Base-by-base conservation (phyloP, 495 filamentous ascomycete species). In the Penicillium roqueforti region DNA sequence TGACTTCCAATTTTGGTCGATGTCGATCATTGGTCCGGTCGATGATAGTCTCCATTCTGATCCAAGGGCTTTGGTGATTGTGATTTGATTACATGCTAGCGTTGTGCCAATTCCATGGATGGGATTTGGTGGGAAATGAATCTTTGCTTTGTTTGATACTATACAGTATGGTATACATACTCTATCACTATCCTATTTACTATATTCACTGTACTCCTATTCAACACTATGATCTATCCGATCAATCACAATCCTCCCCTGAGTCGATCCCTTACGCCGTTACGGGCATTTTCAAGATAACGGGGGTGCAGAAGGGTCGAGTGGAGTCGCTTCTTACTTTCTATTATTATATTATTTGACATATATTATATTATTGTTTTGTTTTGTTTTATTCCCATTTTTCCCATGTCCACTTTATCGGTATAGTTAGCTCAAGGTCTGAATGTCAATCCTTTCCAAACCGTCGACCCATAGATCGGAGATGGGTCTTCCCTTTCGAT, bases 231-330 rank as follows among this genome's bases (percentile, higher is more conserved):
- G n/a, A n/a, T n/a, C n/a, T n/a, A n/a, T 34, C 18, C 26, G 47
- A 50, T 50, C 36, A 23, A 50, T 50, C 34, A 50, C 36, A 50
- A 13, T 23, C 26, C 26, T 38, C 53, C 23, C 31, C 40, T 41
- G 43, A 37, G 50, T 29, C 18, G 50, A 57, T 59, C 59, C 56
- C 63, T 63, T 66, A 64, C 60, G 31, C 63, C 60, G 63, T 66
- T 61, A 59, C 44, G 61, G 55, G 55, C 58, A 54, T 54, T 66
- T 63, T 60, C 63, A 58, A 25, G 49, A 64, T 63, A 66, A 66
- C 60, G 63, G 61, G 63, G 61, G 47, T 63, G 63, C 63, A 66
- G 60, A 55, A 65, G 60, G 57, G 57, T 61, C 58, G 44, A 66
- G 63, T 60, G 63, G 55, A 36, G 59, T 57, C 62, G 48, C 60